Base-by-base conservation (phyloP, 495 filamentous ascomycete species). In the Aspergillus homomorphus region DNA sequence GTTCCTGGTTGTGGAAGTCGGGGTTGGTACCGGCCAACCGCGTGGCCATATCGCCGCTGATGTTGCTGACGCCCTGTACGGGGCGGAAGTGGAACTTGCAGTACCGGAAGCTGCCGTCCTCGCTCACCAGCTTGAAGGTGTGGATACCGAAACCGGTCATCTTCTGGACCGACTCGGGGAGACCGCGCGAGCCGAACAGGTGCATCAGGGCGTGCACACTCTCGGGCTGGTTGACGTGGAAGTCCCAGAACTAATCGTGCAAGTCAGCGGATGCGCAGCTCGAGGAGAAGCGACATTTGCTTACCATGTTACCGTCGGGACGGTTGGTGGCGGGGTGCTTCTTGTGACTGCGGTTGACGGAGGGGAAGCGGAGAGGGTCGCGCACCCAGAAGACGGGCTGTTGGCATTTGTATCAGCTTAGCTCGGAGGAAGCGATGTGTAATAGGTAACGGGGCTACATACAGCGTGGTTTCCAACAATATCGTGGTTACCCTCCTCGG, bases 401-500 rank as follows among this genome's bases (percentile, higher is more conserved):
- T 8, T 10, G 21, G 30, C 46, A 21, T 42, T 5, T 44, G 23
- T 8, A 28, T 46, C n/a, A 33, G 5, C 14, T 41, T 43, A 20
- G 44, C 18, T 19, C 56, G 3, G 48, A 21, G 18, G 21, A 16
- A 24, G 3, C 23, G 23, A 19, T 16, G 22, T 7, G 1, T 7
- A 1, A 23, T 10, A 30, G 23, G 12, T 12, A 2, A 5, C 4
- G 19, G 42, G 21, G 30, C 10, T 1, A 54, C 66, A 16, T 56
- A 73, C 67, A 0, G 64, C 68, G 19, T 71, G 69, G 53, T 73
- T 73, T 19, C 68, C 66, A 19, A 77, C 74, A 59, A 66, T 69
- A 59, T 92, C 89, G 67, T 84, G 85, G 66, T 91, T 91, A 10
- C 88, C 88, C 63, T 94, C 88, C 24, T 88, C 77, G 1, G 89